Evolutionary conservation across 2,329 filamentous ascomycete genomes (phyloP), one percentile per base, ranked within the genome.

Genomic region (Pseudogymnoascus sp.): DNA sequence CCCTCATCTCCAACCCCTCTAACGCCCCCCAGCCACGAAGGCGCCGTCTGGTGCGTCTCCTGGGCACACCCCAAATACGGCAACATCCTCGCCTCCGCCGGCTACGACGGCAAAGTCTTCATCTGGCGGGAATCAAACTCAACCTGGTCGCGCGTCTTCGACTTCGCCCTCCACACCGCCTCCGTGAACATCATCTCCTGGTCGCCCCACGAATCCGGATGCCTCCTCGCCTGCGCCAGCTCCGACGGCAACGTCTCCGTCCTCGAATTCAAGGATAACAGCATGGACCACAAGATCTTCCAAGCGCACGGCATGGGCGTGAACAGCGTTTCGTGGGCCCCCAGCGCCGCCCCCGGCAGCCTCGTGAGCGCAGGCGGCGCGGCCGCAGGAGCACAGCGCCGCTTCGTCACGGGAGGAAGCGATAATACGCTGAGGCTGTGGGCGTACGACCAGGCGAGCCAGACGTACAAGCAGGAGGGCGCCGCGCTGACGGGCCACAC

Each of bases 1-100:
- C 60, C 25, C 23, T 64, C 14, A 9, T 35, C 35, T 45, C 22
- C 58, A 33, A 22, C 60, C 30, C 58, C 60, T 28, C 68, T 69
- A 69, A 70, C 61, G 25, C 55, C 52, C 25, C 25, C 45, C 22
- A 96, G 93, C 68, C 94, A 99, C 74, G 94, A 99, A 76, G 93
- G 93, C 66, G 92, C 94, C 36, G 93, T 99, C 64, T 99, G 94
- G 94, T 96, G 91, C 75, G 91, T 97, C 64, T 89, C 92, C 70
- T 99, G 94, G 94, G 92, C 93, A 58, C 94, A 99, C 74, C 94
- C 94, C 66, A 97, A 99, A 75, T 97, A 95, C 77, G 94, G 94
- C 79, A 97, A 93, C 75, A 97, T 99, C 73, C 88, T 99, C 65
- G 94, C 94, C 62, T 96, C 91, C 66, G 91, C 92, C 60, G 91